Base-by-base conservation (phyloP, 108 stramenopile genomes). In the Nitzschia putrida region DNA sequence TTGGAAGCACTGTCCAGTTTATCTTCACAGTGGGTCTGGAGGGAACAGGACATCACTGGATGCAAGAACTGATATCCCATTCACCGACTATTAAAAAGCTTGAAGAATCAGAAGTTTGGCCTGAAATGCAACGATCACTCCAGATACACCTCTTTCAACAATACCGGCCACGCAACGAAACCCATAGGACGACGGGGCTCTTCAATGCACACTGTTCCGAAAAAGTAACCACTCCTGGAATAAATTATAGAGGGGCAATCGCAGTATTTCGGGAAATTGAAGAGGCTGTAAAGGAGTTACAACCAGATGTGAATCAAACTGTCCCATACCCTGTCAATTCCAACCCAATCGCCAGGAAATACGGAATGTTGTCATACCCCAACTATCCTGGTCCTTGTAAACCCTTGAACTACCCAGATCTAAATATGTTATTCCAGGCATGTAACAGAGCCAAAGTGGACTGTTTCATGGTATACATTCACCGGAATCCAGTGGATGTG, bases 31-130 rank as follows among this genome's bases (percentile, higher is more conserved):
- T 70, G 11, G 69, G 69, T n/a, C 69, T 70, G 44, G 69, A 70
- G 29, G 69, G 69, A 40, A 60, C 69, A 4, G 69, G 69, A 5
- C 69, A 70, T 56, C 69, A 70, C 38, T 61, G 59, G 26, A 70
- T 70, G 69, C 26, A 37, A 34, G 22, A 34, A 21, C 3, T 67
- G 1, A 24, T 38, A 11, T 5, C 55, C 2, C 16, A 55, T 11
- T 34, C 53, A 2, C 66, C 52, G n/a, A 45, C 64, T 5, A 1
- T 51, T 2, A 1, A 23, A 50, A 2, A 2, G 14, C 43, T 65
- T 2, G 26, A 23, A 47, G 21, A n/a, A 0, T 37, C 14, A 1
- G 42, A 25, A 24, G 12, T 61, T 43, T 43, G 42, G 38, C 34
- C 25, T 4, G 21, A 14, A 18, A 40, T 61, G 60, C 18, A 20